phyloP scores from a whole-genome alignment of 1,284 basidiomycete genomes.

The Ustilago curta region DNA sequence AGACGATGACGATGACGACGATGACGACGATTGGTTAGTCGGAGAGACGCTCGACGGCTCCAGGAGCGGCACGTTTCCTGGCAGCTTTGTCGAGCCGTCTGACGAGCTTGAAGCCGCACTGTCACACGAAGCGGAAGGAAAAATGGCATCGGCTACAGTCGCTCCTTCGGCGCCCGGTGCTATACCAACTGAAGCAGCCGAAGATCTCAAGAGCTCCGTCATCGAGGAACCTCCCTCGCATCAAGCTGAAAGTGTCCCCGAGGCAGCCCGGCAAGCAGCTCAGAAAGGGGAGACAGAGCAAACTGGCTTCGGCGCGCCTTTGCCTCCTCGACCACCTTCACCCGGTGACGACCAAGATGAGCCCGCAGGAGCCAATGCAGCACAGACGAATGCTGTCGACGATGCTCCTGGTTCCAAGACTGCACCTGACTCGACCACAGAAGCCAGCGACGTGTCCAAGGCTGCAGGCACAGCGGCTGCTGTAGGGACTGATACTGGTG shows the following conservation, averaged over 20 bases:
- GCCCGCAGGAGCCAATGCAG: neutral
- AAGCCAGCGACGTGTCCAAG: neutral
- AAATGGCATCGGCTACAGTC: constrained; percentile 27
- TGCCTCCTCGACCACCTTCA: constrained; percentile 42
- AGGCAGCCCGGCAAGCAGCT: constrained; percentile 40
- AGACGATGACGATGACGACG: constrained; percentile 65
- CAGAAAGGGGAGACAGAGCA: constrained; percentile 39
- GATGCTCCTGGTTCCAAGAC: neutral
- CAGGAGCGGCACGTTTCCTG: constrained; percentile 68
- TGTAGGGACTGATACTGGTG: constrained; percentile 9
- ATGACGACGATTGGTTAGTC: constrained; percentile 70
- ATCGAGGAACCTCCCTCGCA: constrained; percentile 34
- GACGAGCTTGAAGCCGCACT: constrained; percentile 56
- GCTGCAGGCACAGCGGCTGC: constrained; percentile 13
- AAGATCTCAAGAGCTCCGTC: constrained; percentile 22
- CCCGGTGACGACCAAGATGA: constrained; percentile 27
- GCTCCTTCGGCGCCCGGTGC: constrained; percentile 32
- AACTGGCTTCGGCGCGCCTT: constrained; percentile 42
- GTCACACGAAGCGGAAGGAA: constrained; percentile 25
- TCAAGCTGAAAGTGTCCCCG: constrained; percentile 52
- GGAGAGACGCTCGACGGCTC: constrained; percentile 63
- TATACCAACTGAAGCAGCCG: constrained; percentile 24
- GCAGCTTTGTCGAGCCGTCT: constrained; percentile 57
- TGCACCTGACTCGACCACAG: neutral
- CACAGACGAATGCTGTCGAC: neutral